Base-by-base conservation (phyloP, 495 filamentous ascomycete genomes). In the Penicillium waksmanii region DNA sequence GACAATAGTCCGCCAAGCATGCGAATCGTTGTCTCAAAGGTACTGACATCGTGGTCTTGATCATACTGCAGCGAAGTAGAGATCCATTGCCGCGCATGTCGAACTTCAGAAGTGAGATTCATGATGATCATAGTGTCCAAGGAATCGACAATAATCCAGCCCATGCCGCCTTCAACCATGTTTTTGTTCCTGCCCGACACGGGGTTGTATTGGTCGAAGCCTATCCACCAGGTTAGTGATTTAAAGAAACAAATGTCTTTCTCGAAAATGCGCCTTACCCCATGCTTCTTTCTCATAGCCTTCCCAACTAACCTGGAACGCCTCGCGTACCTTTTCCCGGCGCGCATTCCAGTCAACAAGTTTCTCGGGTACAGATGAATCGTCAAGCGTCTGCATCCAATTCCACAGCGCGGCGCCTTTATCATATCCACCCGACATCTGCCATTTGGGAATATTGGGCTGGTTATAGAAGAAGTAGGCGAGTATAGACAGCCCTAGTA, bases 141-240 rank as follows among this genome's bases (percentile, higher is more conserved):
- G 47, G 93, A 86, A 76, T 99, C 96, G 33, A 99, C 89, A 51
- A 99, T 97, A 59, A 97, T 97, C 96, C 96, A 99, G 7, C 95
- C 95, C 73, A 99, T 76, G 1, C 77, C 77, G 42, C 80, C 76
- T 3, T 87, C 82, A 11, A 89, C 84, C 92, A 97, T 97, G 55
- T 96, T 85, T 36, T 75, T 76, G 51, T 90, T 89, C n/a, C 73
- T 85, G 71, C 93, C 95, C 1, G 89, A 85, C 38, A 93, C 66
- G 15, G 95, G 96, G 60, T 89, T 84, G 67, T 89, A 99, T 67
- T 91, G 85, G 66, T 99, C 95, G 59, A 84, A 86, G 17, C 94
- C 92, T 96, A 13, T 48, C 1, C 9, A 63, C 13, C 25, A 21
- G 27, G 27, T 31, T 9, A 31, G 27, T 31, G 27, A 31, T 31